Percentiles rank a stretch among this genome's conserved stretches.
Conservation (phyloP, 352 stramenopile genomes). For the Elongisporangium anandrum region DNA sequence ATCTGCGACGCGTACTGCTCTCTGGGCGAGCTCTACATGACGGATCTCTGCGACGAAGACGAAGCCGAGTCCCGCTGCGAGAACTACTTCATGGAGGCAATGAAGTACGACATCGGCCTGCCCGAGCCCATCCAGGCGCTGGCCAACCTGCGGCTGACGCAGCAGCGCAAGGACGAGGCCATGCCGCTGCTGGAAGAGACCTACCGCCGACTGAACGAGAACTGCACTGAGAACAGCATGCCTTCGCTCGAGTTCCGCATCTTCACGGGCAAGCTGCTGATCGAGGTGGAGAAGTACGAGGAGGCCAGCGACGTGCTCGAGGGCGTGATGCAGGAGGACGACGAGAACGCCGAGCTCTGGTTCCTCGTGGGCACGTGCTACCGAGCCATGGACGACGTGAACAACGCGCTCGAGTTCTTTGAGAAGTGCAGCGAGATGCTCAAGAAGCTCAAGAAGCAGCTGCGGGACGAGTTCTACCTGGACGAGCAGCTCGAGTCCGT, state of each 20-base stretch:
- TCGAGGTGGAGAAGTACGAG: slow-evolving; percentile 84
- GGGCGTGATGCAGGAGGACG: slow-evolving; percentile 86
- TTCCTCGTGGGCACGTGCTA: slow-evolving; percentile 88
- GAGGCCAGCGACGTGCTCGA: slow-evolving; percentile 80
- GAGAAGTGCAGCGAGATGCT: slow-evolving; percentile 78
- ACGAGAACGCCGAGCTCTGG: slow-evolving; percentile 88
- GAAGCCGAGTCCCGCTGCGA: slow-evolving; percentile 93
- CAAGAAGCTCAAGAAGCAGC: slow-evolving; percentile 71
- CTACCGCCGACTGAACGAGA: slow-evolving; percentile 85
- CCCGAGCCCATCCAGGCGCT: slow-evolving; percentile 94
- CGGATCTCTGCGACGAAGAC: slow-evolving; percentile 91
- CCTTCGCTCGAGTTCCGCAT: slow-evolving; percentile 85
- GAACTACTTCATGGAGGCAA: slow-evolving; percentile 82
- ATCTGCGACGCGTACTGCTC: slow-evolving; percentile 93
- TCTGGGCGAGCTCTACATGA: slow-evolving; percentile 97
- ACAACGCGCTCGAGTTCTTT: slow-evolving; percentile 84
- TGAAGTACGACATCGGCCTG: slow-evolving; percentile 88
- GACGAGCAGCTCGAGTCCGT: slow-evolving; percentile 79
- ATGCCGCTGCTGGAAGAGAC: slow-evolving; percentile 88
- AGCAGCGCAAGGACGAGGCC: slow-evolving; percentile 89
- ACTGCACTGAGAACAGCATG: slow-evolving; percentile 62
- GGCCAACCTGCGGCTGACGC: slow-evolving; percentile 92
- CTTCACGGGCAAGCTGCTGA: slow-evolving; percentile 77
- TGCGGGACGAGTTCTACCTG: slow-evolving; percentile 69
- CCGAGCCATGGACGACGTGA: slow-evolving; percentile 77